phyloP scores from a whole-genome alignment of 2,329 filamentous ascomycete species.

The Lachnellula arida region DNA sequence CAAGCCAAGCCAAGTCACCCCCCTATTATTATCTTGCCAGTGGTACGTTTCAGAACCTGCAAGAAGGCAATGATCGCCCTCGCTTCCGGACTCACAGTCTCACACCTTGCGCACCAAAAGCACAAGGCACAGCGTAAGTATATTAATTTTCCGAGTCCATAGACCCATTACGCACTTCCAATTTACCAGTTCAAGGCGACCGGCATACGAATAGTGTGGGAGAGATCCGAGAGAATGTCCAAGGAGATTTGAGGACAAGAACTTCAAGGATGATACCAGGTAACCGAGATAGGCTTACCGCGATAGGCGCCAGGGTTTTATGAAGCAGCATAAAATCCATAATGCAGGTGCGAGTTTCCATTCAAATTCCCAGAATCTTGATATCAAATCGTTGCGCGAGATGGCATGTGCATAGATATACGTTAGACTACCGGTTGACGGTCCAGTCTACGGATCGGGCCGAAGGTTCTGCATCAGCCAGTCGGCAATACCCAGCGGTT shows the following conservation, averaged over 20 bases:
- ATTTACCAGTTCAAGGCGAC: not conserved
- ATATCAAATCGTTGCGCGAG: not conserved
- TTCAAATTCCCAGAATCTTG: not conserved
- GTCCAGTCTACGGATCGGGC: not conserved
- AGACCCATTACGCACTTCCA: not conserved
- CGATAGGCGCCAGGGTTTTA: not conserved
- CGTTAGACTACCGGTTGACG: not conserved
- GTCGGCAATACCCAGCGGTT: not conserved
- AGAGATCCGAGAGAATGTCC: not conserved
- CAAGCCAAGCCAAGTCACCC: not conserved
- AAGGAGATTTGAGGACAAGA: not conserved
- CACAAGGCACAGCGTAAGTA: not conserved
- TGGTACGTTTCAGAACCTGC: constrained; percentile 12
- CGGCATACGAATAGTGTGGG: not conserved
- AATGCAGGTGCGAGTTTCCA: not conserved
- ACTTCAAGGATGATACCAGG: not conserved
- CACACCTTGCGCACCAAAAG: constrained; percentile 1
- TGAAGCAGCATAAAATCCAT: not conserved
- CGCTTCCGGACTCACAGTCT: constrained; percentile 1
- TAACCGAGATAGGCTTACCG: not conserved
- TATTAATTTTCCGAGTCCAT: not conserved
- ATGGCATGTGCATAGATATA: not conserved
- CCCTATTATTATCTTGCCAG: constrained; percentile 3
- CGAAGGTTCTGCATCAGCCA: not conserved
- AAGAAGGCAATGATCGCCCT: constrained; percentile 10